Conservation (phyloP, 345 rosid genomes). For the Populus simonii region DNA sequence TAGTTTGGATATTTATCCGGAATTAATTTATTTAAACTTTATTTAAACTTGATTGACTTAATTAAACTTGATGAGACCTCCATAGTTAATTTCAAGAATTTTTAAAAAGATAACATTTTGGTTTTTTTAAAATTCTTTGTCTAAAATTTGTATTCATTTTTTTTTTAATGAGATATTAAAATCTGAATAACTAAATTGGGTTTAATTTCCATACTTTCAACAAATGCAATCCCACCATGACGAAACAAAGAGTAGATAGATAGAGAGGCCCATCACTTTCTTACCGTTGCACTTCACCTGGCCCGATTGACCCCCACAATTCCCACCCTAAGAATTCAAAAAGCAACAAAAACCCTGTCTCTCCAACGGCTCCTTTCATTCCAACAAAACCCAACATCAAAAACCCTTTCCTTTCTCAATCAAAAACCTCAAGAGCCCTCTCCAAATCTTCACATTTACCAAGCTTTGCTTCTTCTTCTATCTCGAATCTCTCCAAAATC, state of each 20-base stretch:
- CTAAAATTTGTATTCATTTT: too few relatives aligned
- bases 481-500: neutral
- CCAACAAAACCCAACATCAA: conserved; percentile 8
- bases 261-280: conserved; percentile 5
- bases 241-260: neutral
- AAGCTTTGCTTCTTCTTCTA: neutral
- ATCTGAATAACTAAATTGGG: too few relatives aligned
- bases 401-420: neutral
- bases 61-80: too few relatives aligned
- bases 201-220: too few relatives aligned
- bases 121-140: too few relatives aligned
- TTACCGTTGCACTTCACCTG: conserved; percentile 36
- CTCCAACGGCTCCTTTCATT: conserved; percentile 44
- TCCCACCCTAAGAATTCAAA: conserved; percentile 15
- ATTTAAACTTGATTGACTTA: too few relatives aligned
- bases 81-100: too few relatives aligned
- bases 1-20: too few relatives aligned
- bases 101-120: too few relatives aligned
- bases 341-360: neutral
- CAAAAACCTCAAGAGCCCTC: neutral
- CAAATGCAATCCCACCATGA: conserved; percentile 1
- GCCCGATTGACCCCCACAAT: neutral
- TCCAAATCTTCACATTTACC: neutral
- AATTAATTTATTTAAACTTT: too few relatives aligned
- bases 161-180: too few relatives aligned